Conservation (phyloP, 225 moss, liverwort and hornwort genomes). For the Physcomitrellopsis africana region DNA sequence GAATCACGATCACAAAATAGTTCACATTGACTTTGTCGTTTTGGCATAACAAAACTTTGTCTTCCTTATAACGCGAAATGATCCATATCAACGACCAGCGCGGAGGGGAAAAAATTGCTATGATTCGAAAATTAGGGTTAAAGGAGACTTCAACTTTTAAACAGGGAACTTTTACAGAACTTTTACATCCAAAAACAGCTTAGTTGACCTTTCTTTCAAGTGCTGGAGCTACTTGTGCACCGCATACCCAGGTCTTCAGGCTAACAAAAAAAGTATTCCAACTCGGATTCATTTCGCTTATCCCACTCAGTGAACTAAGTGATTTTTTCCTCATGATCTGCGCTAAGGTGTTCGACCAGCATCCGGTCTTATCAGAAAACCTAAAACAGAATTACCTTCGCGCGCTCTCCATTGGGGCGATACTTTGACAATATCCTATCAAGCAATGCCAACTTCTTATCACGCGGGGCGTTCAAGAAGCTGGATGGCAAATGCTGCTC, state of each 20-base stretch:
- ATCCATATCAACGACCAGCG: neutral
- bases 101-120: neutral
- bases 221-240: neutral
- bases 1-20: neutral
- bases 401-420: constrained; percentile 91
- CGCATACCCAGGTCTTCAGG: neutral
- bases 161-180: neutral
- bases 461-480: constrained; percentile 73
- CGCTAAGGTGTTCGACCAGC: neutral
- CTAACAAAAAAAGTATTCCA: neutral
- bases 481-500: constrained; percentile 87
- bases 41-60: too few relatives aligned
- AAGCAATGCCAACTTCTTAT: constrained; percentile 81
- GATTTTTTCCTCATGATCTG: neutral
- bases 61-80: neutral
- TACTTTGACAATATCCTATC: constrained; percentile 94
- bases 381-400: constrained; percentile 58
- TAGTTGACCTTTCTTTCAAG: neutral
- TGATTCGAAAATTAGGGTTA: constrained; percentile 10
- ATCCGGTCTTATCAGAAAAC: neutral
- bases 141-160: neutral
- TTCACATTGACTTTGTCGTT: neutral
- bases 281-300: too few relatives aligned
- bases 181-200: neutral
- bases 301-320: too few relatives aligned